Conservation (phyloP, 768 basidiomycete genomes). For the Cystobasidium ongulense region DNA sequence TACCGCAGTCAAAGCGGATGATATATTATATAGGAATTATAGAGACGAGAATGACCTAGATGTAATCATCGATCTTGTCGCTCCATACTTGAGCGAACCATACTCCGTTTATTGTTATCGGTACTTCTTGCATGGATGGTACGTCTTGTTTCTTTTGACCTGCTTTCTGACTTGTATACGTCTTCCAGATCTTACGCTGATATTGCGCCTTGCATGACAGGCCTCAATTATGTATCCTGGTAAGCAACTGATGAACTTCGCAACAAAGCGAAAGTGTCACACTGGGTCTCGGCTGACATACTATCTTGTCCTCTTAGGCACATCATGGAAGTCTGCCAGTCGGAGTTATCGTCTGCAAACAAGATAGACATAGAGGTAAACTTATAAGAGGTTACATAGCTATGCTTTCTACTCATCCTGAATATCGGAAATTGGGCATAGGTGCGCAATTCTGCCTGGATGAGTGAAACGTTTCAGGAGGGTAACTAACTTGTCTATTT, state of each 20-base stretch:
- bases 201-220: conserved; percentile 46
- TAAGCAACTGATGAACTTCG: conserved; percentile 42
- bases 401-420: conserved; percentile 82
- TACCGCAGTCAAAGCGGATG: not conserved
- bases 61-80: conserved; percentile 75
- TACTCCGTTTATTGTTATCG: conserved; percentile 82
- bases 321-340: conserved; percentile 47
- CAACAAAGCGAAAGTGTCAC: not conserved
- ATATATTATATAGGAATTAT: conserved; percentile 27
- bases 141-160: conserved; percentile 42
- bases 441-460: conserved; percentile 53
- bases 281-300: not conserved
- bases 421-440: conserved; percentile 82
- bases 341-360: conserved; percentile 94
- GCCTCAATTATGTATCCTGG: conserved; percentile 82
- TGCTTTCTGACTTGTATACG: not conserved
- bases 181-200: not conserved
- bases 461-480: not conserved
- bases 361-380: conserved; percentile 67
- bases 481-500: too few relatives aligned
- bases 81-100: conserved; percentile 87
- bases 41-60: conserved; percentile 45
- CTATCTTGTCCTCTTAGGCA: conserved; percentile 36
- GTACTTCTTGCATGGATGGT: conserved; percentile 96
- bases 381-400: conserved; percentile 91